phyloP scores from a whole-genome alignment of 2,329 filamentous ascomycete species.

The Verruconis gallopava region DNA sequence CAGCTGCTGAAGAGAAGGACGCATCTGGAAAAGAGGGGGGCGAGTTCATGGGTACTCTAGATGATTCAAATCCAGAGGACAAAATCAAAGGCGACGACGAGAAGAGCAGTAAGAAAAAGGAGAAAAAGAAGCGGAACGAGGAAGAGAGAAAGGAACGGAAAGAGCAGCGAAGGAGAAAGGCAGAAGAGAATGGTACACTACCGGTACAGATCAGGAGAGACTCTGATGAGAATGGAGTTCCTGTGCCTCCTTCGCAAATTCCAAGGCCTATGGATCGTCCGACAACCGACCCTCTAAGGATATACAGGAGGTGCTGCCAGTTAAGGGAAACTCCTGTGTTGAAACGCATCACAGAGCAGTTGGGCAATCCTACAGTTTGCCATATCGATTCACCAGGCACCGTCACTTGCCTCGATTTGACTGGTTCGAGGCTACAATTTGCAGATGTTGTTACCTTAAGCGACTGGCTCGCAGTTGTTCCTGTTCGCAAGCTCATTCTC shows the following conservation, averaged over 20 bases:
- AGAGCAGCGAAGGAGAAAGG: conserved; percentile 72
- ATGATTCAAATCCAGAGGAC: conserved; percentile 28
- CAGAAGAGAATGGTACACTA: conserved; percentile 75
- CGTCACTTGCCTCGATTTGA: conserved; percentile 71
- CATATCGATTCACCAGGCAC: conserved; percentile 54
- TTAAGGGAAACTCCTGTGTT: conserved; percentile 83
- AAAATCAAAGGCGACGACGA: conserved; percentile 21
- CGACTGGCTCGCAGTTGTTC: conserved; percentile 88
- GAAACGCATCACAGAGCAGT: conserved; percentile 82
- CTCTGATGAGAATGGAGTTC: conserved; percentile 42
- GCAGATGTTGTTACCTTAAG: conserved; percentile 77
- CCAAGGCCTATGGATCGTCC: conserved; percentile 50
- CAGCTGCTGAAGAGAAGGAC: conserved; percentile 42
- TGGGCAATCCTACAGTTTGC: conserved; percentile 56
- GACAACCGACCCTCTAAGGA: conserved; percentile 80
- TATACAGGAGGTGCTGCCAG: conserved; percentile 91
- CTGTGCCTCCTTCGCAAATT: conserved; percentile 15
- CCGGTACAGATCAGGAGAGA: conserved; percentile 72
- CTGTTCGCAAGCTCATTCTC: conserved; percentile 71
- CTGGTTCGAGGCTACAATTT: conserved; percentile 69
- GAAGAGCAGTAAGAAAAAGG: conserved; percentile 55
- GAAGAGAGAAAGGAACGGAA: conserved; percentile 86
- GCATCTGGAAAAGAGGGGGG: conserved; percentile 27
- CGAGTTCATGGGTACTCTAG: conserved; percentile 29
- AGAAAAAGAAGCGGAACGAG: conserved; percentile 92